These are phyloP conservation scores for Micractinium conductrix DNA, from an alignment of 139 green algal species.

Conservation along the genomic window DNA sequence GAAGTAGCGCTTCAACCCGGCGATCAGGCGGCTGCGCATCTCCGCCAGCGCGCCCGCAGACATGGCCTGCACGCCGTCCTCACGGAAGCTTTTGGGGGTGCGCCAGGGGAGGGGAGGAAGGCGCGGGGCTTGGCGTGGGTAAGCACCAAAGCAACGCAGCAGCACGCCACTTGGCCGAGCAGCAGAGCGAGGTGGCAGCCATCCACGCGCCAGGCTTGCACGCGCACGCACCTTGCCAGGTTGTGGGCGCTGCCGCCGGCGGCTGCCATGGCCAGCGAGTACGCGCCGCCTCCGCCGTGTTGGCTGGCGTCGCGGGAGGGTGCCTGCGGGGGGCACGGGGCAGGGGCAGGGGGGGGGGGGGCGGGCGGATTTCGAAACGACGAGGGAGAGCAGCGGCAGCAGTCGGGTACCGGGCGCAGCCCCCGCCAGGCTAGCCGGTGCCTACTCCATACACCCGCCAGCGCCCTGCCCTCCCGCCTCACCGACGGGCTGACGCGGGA, in stretches of 20 bases:
- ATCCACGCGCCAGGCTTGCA: no score
- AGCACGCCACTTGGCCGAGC: background rate
- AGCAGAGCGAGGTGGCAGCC: no score
- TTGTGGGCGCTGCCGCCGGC: background rate
- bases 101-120: background rate
- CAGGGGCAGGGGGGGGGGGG: background rate
- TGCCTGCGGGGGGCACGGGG: background rate
- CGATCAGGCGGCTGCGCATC: slow-evolving; percentile 51
- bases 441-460: background rate
- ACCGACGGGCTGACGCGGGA: background rate
- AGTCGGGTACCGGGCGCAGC: no score
- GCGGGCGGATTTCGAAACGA: background rate
- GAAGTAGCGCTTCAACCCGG: slow-evolving; percentile 85
- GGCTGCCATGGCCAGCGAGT: background rate
- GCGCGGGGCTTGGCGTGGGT: no score
- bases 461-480: background rate
- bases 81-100: background rate
- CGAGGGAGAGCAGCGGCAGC: background rate
- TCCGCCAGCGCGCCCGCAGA: slow-evolving; percentile 46
- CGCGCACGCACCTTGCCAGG: no score
- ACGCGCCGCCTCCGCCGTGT: background rate
- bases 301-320: background rate
- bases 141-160: no score
- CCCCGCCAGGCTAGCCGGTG: no score
- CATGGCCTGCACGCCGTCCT: background rate